Evolutionary conservation across 495 filamentous ascomycete genomes (phyloP).

Genomic region (Penicillium manginii): DNA sequence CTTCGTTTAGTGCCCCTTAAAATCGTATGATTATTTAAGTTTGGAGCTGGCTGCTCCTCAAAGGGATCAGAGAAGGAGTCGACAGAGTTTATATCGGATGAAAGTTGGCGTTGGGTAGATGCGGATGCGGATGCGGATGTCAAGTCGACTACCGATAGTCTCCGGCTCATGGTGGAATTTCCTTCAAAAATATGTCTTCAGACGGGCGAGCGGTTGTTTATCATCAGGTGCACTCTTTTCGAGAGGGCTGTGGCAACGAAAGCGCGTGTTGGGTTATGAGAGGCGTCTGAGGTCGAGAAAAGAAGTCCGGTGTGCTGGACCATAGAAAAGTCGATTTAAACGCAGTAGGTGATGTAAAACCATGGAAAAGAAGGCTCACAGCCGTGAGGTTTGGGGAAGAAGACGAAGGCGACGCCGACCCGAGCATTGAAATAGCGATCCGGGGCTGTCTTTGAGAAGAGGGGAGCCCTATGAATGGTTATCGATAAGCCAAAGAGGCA

Average conservation of each 20-base stretch:
- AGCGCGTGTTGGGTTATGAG: background rate
- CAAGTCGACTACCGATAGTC: conserved; percentile 21
- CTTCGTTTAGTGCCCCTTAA: conserved; percentile 22
- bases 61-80: background rate
- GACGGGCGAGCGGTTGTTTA: background rate
- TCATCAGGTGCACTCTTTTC: background rate
- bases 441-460: background rate
- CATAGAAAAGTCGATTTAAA: no score
- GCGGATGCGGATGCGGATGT: background rate
- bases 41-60: background rate
- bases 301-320: background rate
- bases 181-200: background rate
- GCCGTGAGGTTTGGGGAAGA: no score
- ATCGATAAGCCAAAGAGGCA: background rate
- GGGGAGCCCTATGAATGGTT: background rate
- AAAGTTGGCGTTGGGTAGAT: background rate
- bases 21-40: conserved; percentile 7
- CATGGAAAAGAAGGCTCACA: no score
- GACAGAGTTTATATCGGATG: background rate
- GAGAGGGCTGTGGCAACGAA: background rate
- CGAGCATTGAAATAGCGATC: background rate
- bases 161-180: conserved; percentile 19
- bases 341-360: no score
- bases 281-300: background rate
- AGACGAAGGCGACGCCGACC: background rate